These are phyloP conservation scores for Globisporangium spinosum DNA, from an alignment of 352 stramenopile species.

Conservation along the genomic window DNA sequence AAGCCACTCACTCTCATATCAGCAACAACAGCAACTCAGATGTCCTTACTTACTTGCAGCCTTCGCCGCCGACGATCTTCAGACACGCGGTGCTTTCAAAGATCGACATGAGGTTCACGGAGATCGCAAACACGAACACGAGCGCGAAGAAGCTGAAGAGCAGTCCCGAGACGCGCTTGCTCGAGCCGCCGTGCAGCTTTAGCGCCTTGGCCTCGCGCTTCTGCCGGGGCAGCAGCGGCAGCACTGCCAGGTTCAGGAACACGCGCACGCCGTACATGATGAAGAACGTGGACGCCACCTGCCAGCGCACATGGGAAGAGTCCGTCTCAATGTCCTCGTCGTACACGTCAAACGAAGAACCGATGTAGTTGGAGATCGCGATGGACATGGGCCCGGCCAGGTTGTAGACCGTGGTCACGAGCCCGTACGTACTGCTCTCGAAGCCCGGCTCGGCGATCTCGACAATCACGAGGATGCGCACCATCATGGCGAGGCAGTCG, in stretches of 20 bases:
- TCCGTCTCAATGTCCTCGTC: slow-evolving; percentile 56
- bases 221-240: slow-evolving; percentile 55
- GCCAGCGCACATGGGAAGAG: slow-evolving; percentile 43
- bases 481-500: slow-evolving; percentile 66
- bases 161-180: slow-evolving; percentile 30
- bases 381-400: slow-evolving; percentile 59
- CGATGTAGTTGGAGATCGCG: slow-evolving; percentile 54
- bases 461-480: slow-evolving; percentile 73
- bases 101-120: slow-evolving; percentile 58
- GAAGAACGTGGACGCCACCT: slow-evolving; percentile 50
- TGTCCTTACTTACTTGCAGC: slow-evolving; percentile 25
- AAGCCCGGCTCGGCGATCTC: slow-evolving; percentile 71
- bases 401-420: slow-evolving; percentile 78
- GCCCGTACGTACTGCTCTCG: slow-evolving; percentile 75
- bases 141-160: slow-evolving; percentile 39
- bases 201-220: slow-evolving; percentile 43
- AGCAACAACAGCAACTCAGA: background rate
- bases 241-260: slow-evolving; percentile 34
- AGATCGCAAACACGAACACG: slow-evolving; percentile 46
- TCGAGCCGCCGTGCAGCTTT: slow-evolving; percentile 43
- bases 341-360: slow-evolving; percentile 52
- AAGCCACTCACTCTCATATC: background rate
- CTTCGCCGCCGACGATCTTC: slow-evolving; percentile 50
- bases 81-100: slow-evolving; percentile 53
- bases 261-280: slow-evolving; percentile 55